Evolutionary conservation across 2,329 filamentous ascomycete genomes (phyloP), one percentile per base, ranked within the genome.

Genomic region (Epichloe sp.): DNA sequence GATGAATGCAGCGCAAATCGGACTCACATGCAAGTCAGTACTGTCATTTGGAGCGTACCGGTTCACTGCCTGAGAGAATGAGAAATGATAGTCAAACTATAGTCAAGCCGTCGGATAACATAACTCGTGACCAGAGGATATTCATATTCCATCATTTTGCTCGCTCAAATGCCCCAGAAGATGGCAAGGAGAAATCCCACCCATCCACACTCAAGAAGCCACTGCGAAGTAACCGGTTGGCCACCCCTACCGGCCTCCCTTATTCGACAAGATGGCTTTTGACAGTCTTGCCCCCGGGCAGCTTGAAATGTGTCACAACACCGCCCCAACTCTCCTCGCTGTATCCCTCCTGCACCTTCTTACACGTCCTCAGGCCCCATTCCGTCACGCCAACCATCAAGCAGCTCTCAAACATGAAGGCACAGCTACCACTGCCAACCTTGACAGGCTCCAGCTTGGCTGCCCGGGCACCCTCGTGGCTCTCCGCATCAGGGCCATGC

Each of bases 291-390:
- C 64, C 68, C 37, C 67, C 65, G 0, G 73, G 71, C 59, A 60
- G 60, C 60, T 68, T 67, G 73, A 83, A 86, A 61, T 85, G 78
- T 43, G 80, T 74, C 65, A 79, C 78, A 49, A 86, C 68, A 0
- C 76, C 76, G 31, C 74, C 81, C 88, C 88, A 95, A 63, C 86
- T 90, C 71, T 94, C 85, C 52, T 82, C 79, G 62, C 81, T 52
- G n/a, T 56, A 56, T 3, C 54, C 54, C 37, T 56, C 52, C 71
- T 80, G 77, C 14, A 78, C 71, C 64, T 77, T 78, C 55, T 68
- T 64, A 52, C 75, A 93, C 53, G 78, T 74, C 57, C 69, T 65
- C 50, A 79, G 65, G 0, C 82, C 83, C 83, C 83, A 88, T 49
- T 85, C 79, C 2, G 83, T 85, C 19, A 87, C 81, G 0, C 83